A percentile compares a stretch with the other conserved stretches of the same genome.
These are phyloP conservation scores for Beauveria sp. DNA, from an alignment of 2,329 filamentous ascomycete genomes.

Conservation along the genomic window DNA sequence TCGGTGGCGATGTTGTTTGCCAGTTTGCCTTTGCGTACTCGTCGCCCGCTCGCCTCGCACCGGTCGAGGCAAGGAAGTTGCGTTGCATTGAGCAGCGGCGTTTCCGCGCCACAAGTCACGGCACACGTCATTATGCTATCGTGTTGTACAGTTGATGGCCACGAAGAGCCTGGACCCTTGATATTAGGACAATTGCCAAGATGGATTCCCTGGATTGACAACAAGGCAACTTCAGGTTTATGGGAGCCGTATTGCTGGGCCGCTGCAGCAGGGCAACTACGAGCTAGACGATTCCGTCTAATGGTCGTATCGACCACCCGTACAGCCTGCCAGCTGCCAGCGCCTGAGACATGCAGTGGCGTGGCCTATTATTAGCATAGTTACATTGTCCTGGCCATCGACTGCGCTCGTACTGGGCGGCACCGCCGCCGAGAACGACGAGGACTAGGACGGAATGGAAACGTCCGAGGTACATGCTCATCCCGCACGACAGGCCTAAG, in stretches of 20 bases:
- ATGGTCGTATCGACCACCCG: neutral
- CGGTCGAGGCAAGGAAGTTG: neutral
- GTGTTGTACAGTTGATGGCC: neutral
- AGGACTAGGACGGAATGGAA: no score
- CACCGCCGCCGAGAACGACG: no score
- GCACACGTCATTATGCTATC: neutral
- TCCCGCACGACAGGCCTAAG: no score
- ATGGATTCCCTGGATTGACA: neutral
- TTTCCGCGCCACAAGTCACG: neutral
- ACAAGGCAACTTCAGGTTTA: neutral
- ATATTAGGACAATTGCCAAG: neutral
- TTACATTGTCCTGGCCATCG: neutral
- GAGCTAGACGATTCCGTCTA: neutral
- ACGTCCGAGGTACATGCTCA: no score
- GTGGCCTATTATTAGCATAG: neutral
- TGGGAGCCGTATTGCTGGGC: neutral
- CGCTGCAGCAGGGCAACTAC: neutral
- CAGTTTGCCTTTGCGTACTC: neutral
- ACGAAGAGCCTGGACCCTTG: neutral
- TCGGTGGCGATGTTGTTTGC: neutral
- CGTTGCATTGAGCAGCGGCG: neutral
- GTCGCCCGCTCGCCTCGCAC: no score
- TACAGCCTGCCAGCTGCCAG: neutral
- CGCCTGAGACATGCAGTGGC: neutral
- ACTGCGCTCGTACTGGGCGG: neutral